Conservation (phyloP, 192 early-diverging fungal species). For the Linderina pennispora region DNA sequence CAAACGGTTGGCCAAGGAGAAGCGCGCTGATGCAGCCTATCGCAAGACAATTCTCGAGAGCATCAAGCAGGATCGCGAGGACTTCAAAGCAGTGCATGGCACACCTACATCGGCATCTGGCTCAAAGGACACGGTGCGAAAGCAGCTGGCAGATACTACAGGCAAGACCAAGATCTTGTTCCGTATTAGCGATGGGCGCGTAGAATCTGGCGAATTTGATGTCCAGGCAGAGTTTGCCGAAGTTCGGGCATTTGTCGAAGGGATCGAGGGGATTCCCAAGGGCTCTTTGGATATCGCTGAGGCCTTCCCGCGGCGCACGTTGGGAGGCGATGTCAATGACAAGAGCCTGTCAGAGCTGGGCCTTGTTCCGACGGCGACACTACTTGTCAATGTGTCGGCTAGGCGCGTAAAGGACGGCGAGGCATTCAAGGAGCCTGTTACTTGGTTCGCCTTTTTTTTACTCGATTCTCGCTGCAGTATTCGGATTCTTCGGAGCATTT, state of each 20-base stretch:
- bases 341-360: slow-evolving; percentile 11
- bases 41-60: neutral
- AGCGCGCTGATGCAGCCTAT: neutral
- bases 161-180: slow-evolving; percentile 8
- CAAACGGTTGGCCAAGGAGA: neutral
- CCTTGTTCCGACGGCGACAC: slow-evolving; percentile 20
- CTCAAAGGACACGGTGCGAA: neutral
- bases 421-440: no score
- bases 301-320: slow-evolving; percentile 1
- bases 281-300: slow-evolving; percentile 1
- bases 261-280: neutral
- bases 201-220: slow-evolving; percentile 2
- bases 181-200: slow-evolving; percentile 18
- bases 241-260: slow-evolving; percentile 6
- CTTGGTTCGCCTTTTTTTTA: no score
- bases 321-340: slow-evolving; percentile 4
- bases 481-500: no score
- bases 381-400: slow-evolving; percentile 8
- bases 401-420: no score
- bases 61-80: neutral
- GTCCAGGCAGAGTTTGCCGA: slow-evolving; percentile 1
- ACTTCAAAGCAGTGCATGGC: neutral
- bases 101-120: neutral
- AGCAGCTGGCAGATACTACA: neutral
- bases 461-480: no score